These are phyloP conservation scores for Sarocladiaceae sp. DNA, from an alignment of 2,329 filamentous ascomycete genomes.

Conservation along the genomic window DNA sequence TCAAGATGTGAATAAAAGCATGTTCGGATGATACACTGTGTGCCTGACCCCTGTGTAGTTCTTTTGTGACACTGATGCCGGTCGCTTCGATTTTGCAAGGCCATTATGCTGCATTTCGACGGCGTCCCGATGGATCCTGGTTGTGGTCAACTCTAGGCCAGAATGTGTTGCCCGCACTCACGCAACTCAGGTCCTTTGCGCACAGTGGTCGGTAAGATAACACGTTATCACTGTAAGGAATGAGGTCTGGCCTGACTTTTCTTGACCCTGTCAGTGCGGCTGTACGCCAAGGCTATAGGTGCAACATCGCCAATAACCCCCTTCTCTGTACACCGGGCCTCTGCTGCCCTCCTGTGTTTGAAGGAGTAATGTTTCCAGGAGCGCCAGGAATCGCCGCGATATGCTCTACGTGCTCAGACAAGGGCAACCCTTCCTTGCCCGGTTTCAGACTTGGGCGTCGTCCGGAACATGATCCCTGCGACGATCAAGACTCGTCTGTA, in stretches of 20 bases:
- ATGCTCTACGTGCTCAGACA: too few species aligned
- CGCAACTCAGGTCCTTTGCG: too few species aligned
- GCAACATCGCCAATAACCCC: background rate
- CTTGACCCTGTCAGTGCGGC: background rate
- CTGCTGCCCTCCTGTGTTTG: background rate
- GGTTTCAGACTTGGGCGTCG: slow-evolving; percentile 8
- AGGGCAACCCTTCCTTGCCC: background rate
- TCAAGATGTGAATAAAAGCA: slow-evolving; percentile 8
- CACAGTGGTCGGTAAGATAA: too few species aligned
- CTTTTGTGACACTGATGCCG: too few species aligned
- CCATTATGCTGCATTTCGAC: too few species aligned
- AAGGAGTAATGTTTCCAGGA: background rate
- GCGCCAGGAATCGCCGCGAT: background rate
- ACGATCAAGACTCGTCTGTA: slow-evolving; percentile 7
- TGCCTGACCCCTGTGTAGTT: background rate
- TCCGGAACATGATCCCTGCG: slow-evolving; percentile 5
- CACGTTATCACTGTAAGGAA: too few species aligned
- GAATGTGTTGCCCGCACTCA: too few species aligned
- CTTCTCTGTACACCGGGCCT: background rate
- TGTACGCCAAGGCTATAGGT: background rate
- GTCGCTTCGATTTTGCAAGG: too few species aligned
- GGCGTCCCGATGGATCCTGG: too few species aligned
- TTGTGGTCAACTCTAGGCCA: too few species aligned
- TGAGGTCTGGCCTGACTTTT: background rate
- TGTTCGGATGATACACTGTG: slow-evolving; percentile 7